Evolutionary conservation across 1,284 basidiomycete genomes (phyloP).

Genomic region (Tremellales sp.): DNA sequence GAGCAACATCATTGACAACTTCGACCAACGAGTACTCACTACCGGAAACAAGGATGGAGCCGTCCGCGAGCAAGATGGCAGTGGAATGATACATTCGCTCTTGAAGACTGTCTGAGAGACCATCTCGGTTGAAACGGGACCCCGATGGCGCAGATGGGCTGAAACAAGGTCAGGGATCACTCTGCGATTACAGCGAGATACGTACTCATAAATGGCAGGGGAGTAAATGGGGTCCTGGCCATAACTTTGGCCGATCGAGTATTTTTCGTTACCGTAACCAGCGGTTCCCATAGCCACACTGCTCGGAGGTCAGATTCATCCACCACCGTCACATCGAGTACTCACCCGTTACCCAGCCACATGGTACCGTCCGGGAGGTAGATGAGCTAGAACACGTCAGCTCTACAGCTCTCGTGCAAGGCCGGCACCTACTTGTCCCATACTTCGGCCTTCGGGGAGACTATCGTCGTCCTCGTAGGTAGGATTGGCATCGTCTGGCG

Average conservation of each 20-base stretch:
- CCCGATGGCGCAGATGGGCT: conserved; percentile 59
- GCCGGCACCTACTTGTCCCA: conserved; percentile 78
- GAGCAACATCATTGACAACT: neutral
- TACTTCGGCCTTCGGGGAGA: conserved; percentile 67
- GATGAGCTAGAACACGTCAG: too few species aligned
- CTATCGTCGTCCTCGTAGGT: conserved; percentile 64
- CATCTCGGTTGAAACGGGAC: conserved; percentile 62
- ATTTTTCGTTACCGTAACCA: conserved; percentile 50
- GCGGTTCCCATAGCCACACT: conserved; percentile 62
- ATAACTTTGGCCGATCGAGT: conserved; percentile 41
- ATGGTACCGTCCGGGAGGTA: conserved; percentile 47
- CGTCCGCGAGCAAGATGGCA: conserved; percentile 81
- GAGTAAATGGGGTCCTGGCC: conserved; percentile 45
- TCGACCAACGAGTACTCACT: conserved; percentile 6
- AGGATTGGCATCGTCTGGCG: conserved; percentile 67
- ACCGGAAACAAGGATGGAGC: conserved; percentile 79
- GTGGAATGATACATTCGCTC: conserved; percentile 83
- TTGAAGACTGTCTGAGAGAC: conserved; percentile 64
- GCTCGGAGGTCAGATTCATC: conserved; percentile 11
- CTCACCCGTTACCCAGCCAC: conserved; percentile 59
- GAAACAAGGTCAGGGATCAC: neutral
- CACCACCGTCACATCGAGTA: neutral
- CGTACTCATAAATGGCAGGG: conserved; percentile 59
- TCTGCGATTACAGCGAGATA: neutral
- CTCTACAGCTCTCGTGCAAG: too few species aligned